Percentiles rank a stretch among this genome's conserved stretches.
Conservation (phyloP, 345 rosid genomes). For the Abelmoschus esculentus region DNA sequence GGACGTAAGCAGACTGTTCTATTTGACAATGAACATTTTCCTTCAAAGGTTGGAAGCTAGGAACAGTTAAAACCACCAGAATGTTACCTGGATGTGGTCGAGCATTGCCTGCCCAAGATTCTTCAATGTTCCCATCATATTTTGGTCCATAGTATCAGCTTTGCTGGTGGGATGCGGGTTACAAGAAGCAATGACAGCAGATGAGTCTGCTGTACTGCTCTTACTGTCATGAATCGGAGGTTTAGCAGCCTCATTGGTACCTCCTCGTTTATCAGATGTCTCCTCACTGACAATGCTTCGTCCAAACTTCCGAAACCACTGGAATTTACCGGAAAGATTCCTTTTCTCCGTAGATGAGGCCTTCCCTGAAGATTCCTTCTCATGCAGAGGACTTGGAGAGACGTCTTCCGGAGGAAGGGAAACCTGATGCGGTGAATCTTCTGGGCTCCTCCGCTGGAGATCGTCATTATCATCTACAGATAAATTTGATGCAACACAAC, state of each 20-base stretch:
- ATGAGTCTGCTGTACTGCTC: conserved; percentile 21
- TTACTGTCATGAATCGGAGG: conserved; percentile 25
- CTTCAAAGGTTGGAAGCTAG: not conserved
- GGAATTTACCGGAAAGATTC: conserved; percentile 62
- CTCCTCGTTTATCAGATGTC: conserved; percentile 31
- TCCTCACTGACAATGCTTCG: conserved; percentile 43
- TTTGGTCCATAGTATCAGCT: conserved; percentile 59
- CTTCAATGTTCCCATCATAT: conserved; percentile 58
- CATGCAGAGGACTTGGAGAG: conserved; percentile 24
- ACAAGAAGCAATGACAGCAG: conserved; percentile 27
- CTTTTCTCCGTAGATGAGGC: conserved; percentile 32
- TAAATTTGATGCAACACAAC: conserved; percentile 49
- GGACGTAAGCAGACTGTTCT: not conserved
- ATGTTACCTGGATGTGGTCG: conserved; percentile 88
- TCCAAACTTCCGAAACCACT: conserved; percentile 92
- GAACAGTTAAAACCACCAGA: not conserved
- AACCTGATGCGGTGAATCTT: conserved; percentile 44
- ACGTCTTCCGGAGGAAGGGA: conserved; percentile 38
- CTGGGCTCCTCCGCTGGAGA: conserved; percentile 26
- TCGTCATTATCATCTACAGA: conserved; percentile 40
- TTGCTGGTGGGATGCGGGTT: conserved; percentile 30
- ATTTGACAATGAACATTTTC: not conserved
- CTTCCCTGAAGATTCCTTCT: conserved; percentile 26
- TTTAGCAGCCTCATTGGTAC: conserved; percentile 26
- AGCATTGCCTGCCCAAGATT: conserved; percentile 89